Evolutionary conservation across 2,329 filamentous ascomycete genomes (phyloP).

Genomic region (Penicillium sp.): DNA sequence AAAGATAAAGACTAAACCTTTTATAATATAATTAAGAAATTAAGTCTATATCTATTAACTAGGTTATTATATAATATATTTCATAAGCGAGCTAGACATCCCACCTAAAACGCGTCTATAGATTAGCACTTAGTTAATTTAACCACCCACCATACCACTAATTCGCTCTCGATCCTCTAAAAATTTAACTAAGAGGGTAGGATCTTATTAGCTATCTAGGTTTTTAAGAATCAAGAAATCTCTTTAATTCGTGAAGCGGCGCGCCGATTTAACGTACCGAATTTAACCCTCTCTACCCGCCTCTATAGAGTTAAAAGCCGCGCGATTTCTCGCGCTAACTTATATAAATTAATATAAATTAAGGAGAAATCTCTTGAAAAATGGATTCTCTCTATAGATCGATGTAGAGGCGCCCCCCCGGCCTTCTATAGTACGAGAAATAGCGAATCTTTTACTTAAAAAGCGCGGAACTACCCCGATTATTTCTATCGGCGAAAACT

Average conservation of each 20-base stretch:
- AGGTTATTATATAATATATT: too few relatives aligned
- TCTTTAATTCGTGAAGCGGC: too few relatives aligned
- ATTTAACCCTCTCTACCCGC: too few relatives aligned
- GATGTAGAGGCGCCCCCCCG: neutral
- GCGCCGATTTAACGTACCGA: too few relatives aligned
- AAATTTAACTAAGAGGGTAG: neutral
- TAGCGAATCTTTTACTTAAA: conserved; percentile 2
- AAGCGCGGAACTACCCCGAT: neutral
- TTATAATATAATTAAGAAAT: too few relatives aligned
- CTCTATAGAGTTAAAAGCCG: too few relatives aligned
- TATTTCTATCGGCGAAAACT: neutral
- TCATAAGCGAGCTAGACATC: too few relatives aligned
- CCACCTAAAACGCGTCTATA: too few relatives aligned
- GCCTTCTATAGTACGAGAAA: neutral
- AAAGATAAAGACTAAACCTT: too few relatives aligned
- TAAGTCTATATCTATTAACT: too few relatives aligned
- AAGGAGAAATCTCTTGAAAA: neutral
- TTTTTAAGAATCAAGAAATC: neutral
- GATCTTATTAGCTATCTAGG: neutral
- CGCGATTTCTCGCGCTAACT: too few relatives aligned
- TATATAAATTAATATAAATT: neutral
- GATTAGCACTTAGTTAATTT: neutral
- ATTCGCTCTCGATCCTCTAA: neutral
- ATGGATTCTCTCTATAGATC: neutral
- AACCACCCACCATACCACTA: neutral